A percentile compares a stretch with the other conserved stretches of the same genome.
These are phyloP conservation scores for Epichloe elymi DNA, from an alignment of 2,329 filamentous ascomycete genomes.

Conservation along the genomic window DNA sequence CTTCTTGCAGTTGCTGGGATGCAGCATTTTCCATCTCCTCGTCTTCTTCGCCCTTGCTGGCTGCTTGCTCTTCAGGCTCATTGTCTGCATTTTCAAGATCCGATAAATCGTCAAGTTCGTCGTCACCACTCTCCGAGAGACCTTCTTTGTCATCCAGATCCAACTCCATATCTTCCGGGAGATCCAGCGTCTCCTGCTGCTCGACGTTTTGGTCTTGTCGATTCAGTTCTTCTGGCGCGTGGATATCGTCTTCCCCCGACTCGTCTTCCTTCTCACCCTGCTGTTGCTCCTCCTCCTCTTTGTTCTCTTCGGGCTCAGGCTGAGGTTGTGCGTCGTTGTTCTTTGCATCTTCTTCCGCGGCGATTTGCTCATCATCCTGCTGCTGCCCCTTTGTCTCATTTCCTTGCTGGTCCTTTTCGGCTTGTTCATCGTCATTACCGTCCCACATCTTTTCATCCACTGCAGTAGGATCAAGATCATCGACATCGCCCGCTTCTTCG, in stretches of 20 bases:
- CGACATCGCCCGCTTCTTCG: slow-evolving; percentile 80
- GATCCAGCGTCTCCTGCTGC: slow-evolving; percentile 67
- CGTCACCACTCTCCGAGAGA: slow-evolving; percentile 42
- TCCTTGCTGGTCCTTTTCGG: slow-evolving; percentile 69
- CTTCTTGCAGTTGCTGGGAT: slow-evolving; percentile 25
- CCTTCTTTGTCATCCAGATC: slow-evolving; percentile 58
- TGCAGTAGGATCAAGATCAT: slow-evolving; percentile 77
- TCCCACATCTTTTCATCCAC: slow-evolving; percentile 99
- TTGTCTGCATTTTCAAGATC: slow-evolving; percentile 35
- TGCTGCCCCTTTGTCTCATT: slow-evolving; percentile 59
- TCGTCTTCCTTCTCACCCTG: slow-evolving; percentile 22
- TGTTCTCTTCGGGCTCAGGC: slow-evolving; percentile 35
- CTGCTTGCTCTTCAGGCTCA: slow-evolving; percentile 22
- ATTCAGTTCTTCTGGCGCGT: slow-evolving; percentile 42
- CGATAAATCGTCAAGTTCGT: slow-evolving; percentile 45
- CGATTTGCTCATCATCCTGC: slow-evolving; percentile 48
- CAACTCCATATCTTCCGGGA: slow-evolving; percentile 82
- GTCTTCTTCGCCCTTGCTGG: slow-evolving; percentile 21
- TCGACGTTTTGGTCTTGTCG: slow-evolving; percentile 62
- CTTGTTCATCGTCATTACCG: slow-evolving; percentile 64
- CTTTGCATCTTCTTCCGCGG: slow-evolving; percentile 44
- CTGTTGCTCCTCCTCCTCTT: slow-evolving; percentile 20
- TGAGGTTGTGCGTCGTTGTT: slow-evolving; percentile 25
- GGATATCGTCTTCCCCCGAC: slow-evolving; percentile 37
- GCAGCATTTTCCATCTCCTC: slow-evolving; percentile 24